Evolutionary conservation across 176 grass and related monocot species (phyloP), one percentile per base, ranked within the genome.

Genomic region (Raddia distichophylla): DNA sequence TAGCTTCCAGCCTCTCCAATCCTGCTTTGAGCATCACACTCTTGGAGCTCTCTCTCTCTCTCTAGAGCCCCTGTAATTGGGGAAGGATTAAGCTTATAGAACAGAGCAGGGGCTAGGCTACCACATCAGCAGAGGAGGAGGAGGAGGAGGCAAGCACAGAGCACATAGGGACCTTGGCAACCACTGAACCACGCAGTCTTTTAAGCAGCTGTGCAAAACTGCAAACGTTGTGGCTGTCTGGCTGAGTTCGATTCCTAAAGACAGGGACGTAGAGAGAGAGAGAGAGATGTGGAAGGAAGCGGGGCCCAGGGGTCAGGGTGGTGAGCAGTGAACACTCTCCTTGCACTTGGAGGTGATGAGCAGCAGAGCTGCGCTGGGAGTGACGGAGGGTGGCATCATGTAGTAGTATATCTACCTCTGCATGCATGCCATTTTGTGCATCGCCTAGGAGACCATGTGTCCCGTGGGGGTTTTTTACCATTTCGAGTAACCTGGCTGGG

Each of bases 201-300:
- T 83, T 88, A 88, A 87, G 59, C 5, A 56, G 79, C 55, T 60
- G 85, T 12, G 15, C 35, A 5, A 27, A 27, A 27, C 27, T 40
- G 37, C 37, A 40, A 8, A 54, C 80, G 74, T 60, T 64, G 77
- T 52, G 64, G 75, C 10, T 70, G 71, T 64, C 71, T 52, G 64
- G 75, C 10, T 70, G 71, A 42, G 64, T 50, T 64, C 64, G 87
- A 85, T 81, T 85, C 82, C 57, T 10, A 10, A 6, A 10, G 82
- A 89, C 54, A 80, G 81, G 44, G 81, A 89, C 20, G 49, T 33
- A 2, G 15, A 8, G 27, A 60, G 67, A 44, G 14, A 43, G 61
- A 63, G 35, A 22, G 55, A 4, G 1, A 54, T 27, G 27, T 27
- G 34, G 43, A 7, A 11, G 35, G 3, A 19, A 14, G 16, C 27